Evolutionary conservation across 225 moss, liverwort and hornwort genomes (phyloP).

Genomic region (Pseudoscleropodium purum): DNA sequence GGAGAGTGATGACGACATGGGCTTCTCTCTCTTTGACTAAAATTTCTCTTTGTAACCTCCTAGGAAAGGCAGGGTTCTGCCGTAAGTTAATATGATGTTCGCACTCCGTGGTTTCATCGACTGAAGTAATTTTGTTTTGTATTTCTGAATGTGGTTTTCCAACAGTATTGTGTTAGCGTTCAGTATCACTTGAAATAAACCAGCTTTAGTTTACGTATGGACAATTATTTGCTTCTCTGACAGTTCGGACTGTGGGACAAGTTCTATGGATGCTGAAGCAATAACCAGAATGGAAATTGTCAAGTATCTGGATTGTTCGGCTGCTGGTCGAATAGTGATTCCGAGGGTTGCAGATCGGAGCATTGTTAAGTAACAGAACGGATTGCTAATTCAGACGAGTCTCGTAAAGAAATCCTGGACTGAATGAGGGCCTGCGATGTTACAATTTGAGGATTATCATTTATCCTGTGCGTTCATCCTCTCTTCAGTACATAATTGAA

Average conservation of each 20-base stretch:
- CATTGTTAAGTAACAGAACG: no score
- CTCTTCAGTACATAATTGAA: no score
- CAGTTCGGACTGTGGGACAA: not conserved
- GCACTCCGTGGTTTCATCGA: not conserved
- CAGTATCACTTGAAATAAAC: not conserved
- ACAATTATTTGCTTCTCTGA: not conserved
- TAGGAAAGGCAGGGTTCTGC: conserved; percentile 8
- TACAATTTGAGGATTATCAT: not conserved
- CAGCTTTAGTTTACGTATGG: not conserved
- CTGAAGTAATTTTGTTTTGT: not conserved
- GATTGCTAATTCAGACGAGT: no score
- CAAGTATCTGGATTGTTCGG: not conserved
- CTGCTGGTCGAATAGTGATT: not conserved
- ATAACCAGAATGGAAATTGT: not conserved
- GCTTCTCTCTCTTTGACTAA: conserved; percentile 66
- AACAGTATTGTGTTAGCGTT: not conserved
- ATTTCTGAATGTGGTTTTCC: not conserved
- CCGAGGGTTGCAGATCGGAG: no score
- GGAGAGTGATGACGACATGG: conserved; percentile 91
- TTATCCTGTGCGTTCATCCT: not conserved
- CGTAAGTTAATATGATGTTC: not conserved
- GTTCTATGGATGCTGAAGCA: no score
- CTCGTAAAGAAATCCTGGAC: not conserved
- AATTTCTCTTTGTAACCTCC: not conserved
- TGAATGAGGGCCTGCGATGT: not conserved